Evolutionary conservation across 768 basidiomycete species (phyloP).

Genomic region (Kwoniella mangroviensis): DNA sequence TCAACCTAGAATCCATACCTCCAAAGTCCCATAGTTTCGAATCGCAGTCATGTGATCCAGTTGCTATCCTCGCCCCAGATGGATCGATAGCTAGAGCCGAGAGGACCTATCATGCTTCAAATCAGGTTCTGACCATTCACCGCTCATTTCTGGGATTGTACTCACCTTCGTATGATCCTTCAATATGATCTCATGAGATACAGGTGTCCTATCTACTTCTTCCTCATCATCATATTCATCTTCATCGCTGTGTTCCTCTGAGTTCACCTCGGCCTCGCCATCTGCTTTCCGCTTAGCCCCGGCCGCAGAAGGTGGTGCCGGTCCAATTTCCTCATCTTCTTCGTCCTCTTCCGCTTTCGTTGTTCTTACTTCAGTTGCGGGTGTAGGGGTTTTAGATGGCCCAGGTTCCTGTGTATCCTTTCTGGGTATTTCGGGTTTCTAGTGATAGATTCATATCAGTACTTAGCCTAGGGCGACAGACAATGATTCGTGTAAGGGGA

Average conservation of each 20-base stretch:
- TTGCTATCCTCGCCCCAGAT: slow-evolving; percentile 85
- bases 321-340: slow-evolving; percentile 27
- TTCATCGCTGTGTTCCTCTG: slow-evolving; percentile 25
- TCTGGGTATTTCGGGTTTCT: neutral
- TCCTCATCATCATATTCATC: slow-evolving; percentile 26
- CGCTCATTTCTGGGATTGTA: neutral
- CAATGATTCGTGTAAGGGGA: neutral
- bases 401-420: slow-evolving; percentile 1
- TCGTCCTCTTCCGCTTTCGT: slow-evolving; percentile 19
- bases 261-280: slow-evolving; percentile 6
- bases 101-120: slow-evolving; percentile 64
- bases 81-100: slow-evolving; percentile 91
- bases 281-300: slow-evolving; percentile 11
- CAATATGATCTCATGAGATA: slow-evolving; percentile 85
- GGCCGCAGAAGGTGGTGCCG: slow-evolving; percentile 9
- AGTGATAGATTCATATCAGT: neutral
- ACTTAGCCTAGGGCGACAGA: neutral
- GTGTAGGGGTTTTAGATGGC: slow-evolving; percentile 12
- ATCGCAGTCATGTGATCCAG: slow-evolving; percentile 96
- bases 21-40: slow-evolving; percentile 99
- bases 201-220: slow-evolving; percentile 69
- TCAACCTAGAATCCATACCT: slow-evolving; percentile 85
- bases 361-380: neutral
- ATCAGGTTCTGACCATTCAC: no score
- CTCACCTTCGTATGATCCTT: slow-evolving; percentile 87